These are phyloP conservation scores for Polygonum maritimum DNA, from an alignment of 148 eudicot species.

Conservation along the genomic window DNA sequence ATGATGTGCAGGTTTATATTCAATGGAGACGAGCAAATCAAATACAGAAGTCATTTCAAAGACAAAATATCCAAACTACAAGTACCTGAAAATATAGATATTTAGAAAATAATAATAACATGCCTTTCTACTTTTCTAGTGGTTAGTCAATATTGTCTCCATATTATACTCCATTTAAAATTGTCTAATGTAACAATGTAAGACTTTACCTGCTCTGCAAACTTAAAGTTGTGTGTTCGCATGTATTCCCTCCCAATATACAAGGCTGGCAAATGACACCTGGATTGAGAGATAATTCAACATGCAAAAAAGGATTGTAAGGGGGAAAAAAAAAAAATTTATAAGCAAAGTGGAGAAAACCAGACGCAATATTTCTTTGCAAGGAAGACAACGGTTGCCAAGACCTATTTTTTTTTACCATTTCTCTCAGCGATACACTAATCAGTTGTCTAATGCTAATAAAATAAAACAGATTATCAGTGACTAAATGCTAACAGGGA, in stretches of 20 bases:
- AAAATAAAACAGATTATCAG: background rate
- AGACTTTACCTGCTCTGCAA: constrained; percentile 69
- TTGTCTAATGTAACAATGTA: background rate
- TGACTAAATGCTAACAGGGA: background rate
- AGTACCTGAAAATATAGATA: background rate
- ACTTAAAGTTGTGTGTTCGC: constrained; percentile 82
- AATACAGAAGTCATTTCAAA: no score
- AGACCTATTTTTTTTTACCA: background rate
- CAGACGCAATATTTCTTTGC: background rate
- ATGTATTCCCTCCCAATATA: constrained; percentile 97
- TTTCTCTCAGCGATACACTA: background rate
- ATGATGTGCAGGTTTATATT: background rate
- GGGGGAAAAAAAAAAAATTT: background rate
- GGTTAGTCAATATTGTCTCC: background rate
- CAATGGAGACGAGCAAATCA: background rate
- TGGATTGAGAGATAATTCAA: constrained; percentile 29
- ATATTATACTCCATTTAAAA: background rate
- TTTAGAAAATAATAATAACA: background rate
- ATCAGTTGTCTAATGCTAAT: background rate
- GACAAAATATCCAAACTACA: no score
- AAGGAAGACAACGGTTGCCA: background rate
- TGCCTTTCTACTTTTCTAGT: background rate
- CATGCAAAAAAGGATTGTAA: constrained; percentile 2
- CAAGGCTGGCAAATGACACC: constrained; percentile 93
- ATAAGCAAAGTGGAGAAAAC: background rate